Base-by-base conservation (phyloP, 495 filamentous ascomycete genomes). In the Penicillium flavigenum region DNA sequence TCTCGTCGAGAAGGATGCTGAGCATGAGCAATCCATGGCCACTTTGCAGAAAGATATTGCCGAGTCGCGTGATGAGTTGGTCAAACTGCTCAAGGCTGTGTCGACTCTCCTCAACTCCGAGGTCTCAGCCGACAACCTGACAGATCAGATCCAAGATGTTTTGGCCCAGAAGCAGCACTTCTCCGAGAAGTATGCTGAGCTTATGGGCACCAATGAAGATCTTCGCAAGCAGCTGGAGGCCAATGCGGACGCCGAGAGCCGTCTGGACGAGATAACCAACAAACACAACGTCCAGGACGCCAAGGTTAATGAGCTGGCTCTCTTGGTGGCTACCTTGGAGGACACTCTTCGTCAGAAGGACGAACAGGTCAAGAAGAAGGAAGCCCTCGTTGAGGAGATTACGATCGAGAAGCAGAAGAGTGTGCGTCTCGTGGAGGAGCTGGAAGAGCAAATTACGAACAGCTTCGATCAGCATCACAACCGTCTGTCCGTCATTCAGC, bases 401-500 rank as follows among this genome's bases (percentile, higher is more conserved):
- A 76, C 66, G 12, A 74, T 79, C 41, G 83, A 87, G 69, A 87
- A 89, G 72, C 72, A 91, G 74, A 95, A 94, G 78, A 93, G 92
- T 71, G 88, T 88, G 16, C 86, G 89, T 44, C 77, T 99, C 9
- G 88, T 98, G 8, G 91, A 97, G 66, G 94, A 98, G 72, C 86
- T 99, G 17, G 94, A 99, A 71, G 92, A 99, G 58, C 93, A 99
- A 64, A 84, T 99, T n/a, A 88, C 89, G 59, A 90, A 80, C 67
- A 96, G 90, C 72, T 98, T 88, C 69, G 94, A 98, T 56, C 90
- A 96, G 66, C 91, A 93, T 61, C 89, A 96, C 68, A 93, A 90
- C 71, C 89, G 93, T 63, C 73, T 90, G 12, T 88, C 89, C 67
- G 67, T 83, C 78, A 76, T 92, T 73, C 66, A 87, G 71, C 59